Base-by-base conservation (phyloP, 768 basidiomycete species). In the Clitopilus hobsonii region DNA sequence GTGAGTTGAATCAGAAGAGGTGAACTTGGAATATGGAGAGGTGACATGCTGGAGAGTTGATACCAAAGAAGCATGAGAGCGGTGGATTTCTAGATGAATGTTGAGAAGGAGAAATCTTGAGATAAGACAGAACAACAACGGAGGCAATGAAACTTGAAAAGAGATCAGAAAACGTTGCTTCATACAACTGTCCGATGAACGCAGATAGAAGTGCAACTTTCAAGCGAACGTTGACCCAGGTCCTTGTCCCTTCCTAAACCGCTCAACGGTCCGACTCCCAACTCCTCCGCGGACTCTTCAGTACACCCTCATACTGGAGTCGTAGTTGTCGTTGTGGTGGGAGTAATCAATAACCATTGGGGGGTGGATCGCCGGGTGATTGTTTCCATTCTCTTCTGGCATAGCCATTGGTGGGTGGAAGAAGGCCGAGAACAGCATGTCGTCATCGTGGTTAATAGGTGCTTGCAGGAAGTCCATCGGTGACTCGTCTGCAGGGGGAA, bases 391-490 rank as follows among this genome's bases (percentile, higher is more conserved):
- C 4, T 74, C 74, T 47, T 75, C 73, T 6, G 74, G 70, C 23
- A 72, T 65, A 6, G 68, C 67, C 77, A 76, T 79, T 0, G 74
- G 77, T 5, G 74, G 76, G 55, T 78, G 77, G 54, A 80, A 56
- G 56, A 73, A 80, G 16, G 75, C 63, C 36, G 76, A 77, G 54
- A 80, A 78, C 38, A 89, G 68, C 55, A 73, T 77, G 20, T 87
- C 86, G 50, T 89, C 88, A 45, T 88, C 87, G 22, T 77, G 76
- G n/a, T 79, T 71, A 76, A 83, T 73, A 7, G 83, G 82, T 26
- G 81, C 80, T 54, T 89, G 87, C 5, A 89, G 72, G 59, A 82
- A 90, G 60, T 89, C 87, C 84, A 88, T 87, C 16, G 83, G 80
- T 18, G 81, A 79, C 54, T 89, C 86, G 28, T 83, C 83, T 4